Evolutionary conservation across 192 early-diverging fungal genomes (phyloP), one percentile per base, ranked within the genome.

Genomic region (Coemansia sp.): DNA sequence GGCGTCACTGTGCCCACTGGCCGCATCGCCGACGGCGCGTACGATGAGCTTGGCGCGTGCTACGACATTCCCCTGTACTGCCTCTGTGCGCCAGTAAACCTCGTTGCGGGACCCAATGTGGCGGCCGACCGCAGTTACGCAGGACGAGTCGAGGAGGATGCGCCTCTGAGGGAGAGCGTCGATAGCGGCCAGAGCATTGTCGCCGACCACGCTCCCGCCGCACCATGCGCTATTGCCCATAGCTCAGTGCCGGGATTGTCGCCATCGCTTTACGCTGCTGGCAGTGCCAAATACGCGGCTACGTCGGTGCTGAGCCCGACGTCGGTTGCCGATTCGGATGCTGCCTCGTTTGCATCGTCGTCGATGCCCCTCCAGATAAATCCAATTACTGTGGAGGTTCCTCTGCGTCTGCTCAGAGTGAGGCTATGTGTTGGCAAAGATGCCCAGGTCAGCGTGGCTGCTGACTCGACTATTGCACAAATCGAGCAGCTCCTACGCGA

Each of bases 21-120:
- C 1, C 85, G 86, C 11, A 74, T 89, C 13, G 59, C 71, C 1
- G 91, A 93, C 69, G 92, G 93, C 21, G 92, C 86, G 24, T 94
- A 91, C 68, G 93, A 94, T 72, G 90, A 90, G 68, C 86, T 85
- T 9, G 92, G 92, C 0, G 90, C 88, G 59, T 68, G 83, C 27
- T 94, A 94, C 73, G 67, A 73, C 3, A 85, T 93, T 37, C 91
- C 91, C 6, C 42, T 77, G 35, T 92, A 85, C 71, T 94, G 92
- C 63, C 42, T 93, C 24, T 75, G 79, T 10, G 68, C 73, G 51
- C 88, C 91, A 5, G 63, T 73, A 19, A 92, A 92, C 64, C 67
- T 91, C 3, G 57, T 78, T 2, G 48, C 31, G 19, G 68, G 24
- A 24, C 54, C 54, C 31, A 7, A 31, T 37, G 48, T 33, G 19